Conservation (phyloP, 805 yeast genomes). For the Lachancea sp. region DNA sequence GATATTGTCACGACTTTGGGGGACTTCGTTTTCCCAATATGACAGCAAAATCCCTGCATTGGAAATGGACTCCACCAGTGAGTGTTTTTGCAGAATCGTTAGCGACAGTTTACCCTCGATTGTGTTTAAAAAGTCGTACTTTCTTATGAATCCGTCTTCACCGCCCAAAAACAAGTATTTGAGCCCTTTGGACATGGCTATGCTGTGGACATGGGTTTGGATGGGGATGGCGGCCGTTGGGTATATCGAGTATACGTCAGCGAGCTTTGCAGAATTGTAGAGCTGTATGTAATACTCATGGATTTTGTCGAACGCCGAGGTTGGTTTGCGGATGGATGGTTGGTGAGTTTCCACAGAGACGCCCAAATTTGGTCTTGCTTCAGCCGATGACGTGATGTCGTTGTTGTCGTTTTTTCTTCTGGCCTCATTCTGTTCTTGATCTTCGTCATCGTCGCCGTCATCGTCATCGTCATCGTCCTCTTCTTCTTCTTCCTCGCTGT, state of each 20-base stretch:
- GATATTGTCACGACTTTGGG: constrained; percentile 44
- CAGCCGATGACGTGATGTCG: constrained; percentile 5
- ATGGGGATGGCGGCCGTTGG: constrained; percentile 90
- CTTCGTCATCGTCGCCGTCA: too few species aligned
- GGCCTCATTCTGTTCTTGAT: constrained; percentile 11
- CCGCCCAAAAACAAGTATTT: constrained; percentile 92
- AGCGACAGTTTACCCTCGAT: constrained; percentile 81
- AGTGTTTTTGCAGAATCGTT: constrained; percentile 87
- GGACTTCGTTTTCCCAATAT: constrained; percentile 97
- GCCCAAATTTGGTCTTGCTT: not conserved
- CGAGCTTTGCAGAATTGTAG: constrained; percentile 40
- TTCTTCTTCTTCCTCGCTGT: constrained; percentile 16
- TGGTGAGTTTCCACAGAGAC: not conserved
- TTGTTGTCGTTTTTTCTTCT: not conserved
- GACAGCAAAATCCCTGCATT: constrained; percentile 78
- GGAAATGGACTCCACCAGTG: constrained; percentile 75
- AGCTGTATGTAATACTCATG: constrained; percentile 32
- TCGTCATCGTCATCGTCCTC: constrained; percentile 13
- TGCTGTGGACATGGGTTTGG: constrained; percentile 66
- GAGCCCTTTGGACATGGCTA: constrained; percentile 73
- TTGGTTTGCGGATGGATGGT: constrained; percentile 8
- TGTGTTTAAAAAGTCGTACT: constrained; percentile 79
- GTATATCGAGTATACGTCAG: constrained; percentile 58
- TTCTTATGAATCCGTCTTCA: constrained; percentile 88
- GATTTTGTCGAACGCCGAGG: constrained; percentile 20